phyloP scores from a whole-genome alignment of 805 yeast species.

The Candida golubevii region DNA sequence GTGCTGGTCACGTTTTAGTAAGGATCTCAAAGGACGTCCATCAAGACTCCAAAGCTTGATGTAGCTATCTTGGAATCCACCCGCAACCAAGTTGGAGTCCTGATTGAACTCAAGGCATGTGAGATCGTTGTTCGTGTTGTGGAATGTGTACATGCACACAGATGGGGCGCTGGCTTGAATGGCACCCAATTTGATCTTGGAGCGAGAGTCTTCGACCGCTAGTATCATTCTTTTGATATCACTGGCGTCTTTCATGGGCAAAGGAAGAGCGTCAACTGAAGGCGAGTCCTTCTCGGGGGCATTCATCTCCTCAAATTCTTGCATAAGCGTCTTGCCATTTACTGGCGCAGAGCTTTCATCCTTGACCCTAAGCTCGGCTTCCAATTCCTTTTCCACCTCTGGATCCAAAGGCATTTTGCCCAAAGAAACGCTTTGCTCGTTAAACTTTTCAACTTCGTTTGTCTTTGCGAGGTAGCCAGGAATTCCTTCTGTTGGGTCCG shows the following conservation, averaged over 20 bases:
- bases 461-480: conserved; percentile 41
- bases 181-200: conserved; percentile 63
- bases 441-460: conserved; percentile 55
- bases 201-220: conserved; percentile 77
- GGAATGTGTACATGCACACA: conserved; percentile 97
- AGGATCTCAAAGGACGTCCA: conserved; percentile 74
- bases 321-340: conserved; percentile 47
- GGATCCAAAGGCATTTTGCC: conserved; percentile 86
- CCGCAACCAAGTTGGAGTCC: conserved; percentile 83
- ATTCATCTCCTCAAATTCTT: conserved; percentile 58
- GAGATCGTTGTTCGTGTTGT: conserved; percentile 85
- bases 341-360: conserved; percentile 50
- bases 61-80: conserved; percentile 90
- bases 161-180: conserved; percentile 83
- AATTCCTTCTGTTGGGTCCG: conserved; percentile 49
- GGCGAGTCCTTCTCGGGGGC: conserved; percentile 66
- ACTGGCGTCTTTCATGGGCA: conserved; percentile 75
- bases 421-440: conserved; percentile 68
- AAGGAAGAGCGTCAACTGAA: conserved; percentile 66
- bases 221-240: conserved; percentile 78
- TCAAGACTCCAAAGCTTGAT: conserved; percentile 91
- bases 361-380: conserved; percentile 72
- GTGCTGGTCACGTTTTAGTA: conserved; percentile 50
- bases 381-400: conserved; percentile 78
- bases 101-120: conserved; percentile 84